Conservation (phyloP, 73 alveolate genomes). For the Tetrahymena malaccensis region DNA sequence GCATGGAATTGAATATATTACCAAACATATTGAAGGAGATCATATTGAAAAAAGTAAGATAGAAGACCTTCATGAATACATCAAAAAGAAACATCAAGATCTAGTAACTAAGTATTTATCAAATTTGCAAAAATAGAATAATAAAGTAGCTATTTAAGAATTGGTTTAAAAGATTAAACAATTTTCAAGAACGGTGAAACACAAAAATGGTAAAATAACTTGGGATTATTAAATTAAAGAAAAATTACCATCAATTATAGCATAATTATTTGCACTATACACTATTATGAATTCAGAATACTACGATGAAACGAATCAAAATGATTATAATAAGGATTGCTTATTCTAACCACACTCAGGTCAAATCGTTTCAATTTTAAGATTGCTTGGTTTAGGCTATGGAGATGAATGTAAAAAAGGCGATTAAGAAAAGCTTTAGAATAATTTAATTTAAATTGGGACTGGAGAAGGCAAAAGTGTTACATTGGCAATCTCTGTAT, state of each 20-base stretch:
- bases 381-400: neutral
- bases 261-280: neutral
- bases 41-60: neutral
- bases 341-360: neutral
- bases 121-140: neutral
- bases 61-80: neutral
- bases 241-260: neutral
- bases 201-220: neutral
- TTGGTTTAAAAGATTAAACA: neutral
- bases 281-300: neutral
- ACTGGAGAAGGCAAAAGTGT: conserved; percentile 25
- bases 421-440: neutral
- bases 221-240: neutral
- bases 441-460: neutral
- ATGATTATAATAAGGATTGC: neutral
- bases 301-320: neutral
- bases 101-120: too few relatives aligned
- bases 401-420: too few relatives aligned
- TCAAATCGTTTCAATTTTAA: neutral
- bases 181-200: neutral
- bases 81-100: neutral
- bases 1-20: neutral
- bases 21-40: neutral
- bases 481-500: neutral
- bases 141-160: neutral